phyloP scores from a whole-genome alignment of 768 basidiomycete species.

The Dacryopinax primogenitus region DNA sequence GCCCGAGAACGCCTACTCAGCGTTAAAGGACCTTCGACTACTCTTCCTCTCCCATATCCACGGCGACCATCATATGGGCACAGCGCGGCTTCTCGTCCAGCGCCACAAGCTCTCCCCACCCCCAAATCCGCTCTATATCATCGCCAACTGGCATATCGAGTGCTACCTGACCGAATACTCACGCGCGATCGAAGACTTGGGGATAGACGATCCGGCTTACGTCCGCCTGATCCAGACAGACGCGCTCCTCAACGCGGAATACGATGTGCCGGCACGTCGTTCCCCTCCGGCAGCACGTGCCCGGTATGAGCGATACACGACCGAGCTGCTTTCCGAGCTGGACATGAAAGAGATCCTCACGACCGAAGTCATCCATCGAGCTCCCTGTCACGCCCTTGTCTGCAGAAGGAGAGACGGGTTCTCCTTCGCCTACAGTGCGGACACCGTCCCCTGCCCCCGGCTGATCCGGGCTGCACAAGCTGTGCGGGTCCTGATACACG shows the following conservation, averaged over 20 bases:
- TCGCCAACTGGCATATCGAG: slow-evolving; percentile 44
- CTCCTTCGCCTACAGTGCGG: slow-evolving; percentile 48
- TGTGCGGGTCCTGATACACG: slow-evolving; percentile 81
- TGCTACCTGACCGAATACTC: slow-evolving; percentile 58
- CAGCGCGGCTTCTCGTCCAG: slow-evolving; percentile 58
- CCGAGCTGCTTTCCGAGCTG: too few relatives aligned
- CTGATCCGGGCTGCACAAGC: slow-evolving; percentile 50
- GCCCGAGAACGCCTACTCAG: slow-evolving; percentile 23
- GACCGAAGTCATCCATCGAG: slow-evolving; percentile 62
- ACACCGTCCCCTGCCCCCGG: slow-evolving; percentile 64
- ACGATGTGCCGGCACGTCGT: slow-evolving; percentile 26
- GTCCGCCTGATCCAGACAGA: slow-evolving; percentile 18
- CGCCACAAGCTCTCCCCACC: slow-evolving; percentile 52
- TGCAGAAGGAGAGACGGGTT: slow-evolving; percentile 54
- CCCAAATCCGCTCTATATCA: slow-evolving; percentile 52
- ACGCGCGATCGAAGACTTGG: slow-evolving; percentile 55
- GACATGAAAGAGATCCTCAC: slow-evolving; percentile 50
- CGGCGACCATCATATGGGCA: slow-evolving; percentile 82
- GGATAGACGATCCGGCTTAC: slow-evolving; percentile 31
- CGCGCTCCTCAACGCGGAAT: slow-evolving; percentile 24
- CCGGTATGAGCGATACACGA: too few relatives aligned
- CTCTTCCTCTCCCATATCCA: slow-evolving; percentile 85
- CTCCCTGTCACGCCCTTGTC: slow-evolving; percentile 57
- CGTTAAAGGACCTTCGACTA: slow-evolving; percentile 58
- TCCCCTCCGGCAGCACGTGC: too few relatives aligned